Evolutionary conservation across 225 moss, liverwort and hornwort species (phyloP), one percentile per base, ranked within the genome.

Genomic region (Ulota crispa): DNA sequence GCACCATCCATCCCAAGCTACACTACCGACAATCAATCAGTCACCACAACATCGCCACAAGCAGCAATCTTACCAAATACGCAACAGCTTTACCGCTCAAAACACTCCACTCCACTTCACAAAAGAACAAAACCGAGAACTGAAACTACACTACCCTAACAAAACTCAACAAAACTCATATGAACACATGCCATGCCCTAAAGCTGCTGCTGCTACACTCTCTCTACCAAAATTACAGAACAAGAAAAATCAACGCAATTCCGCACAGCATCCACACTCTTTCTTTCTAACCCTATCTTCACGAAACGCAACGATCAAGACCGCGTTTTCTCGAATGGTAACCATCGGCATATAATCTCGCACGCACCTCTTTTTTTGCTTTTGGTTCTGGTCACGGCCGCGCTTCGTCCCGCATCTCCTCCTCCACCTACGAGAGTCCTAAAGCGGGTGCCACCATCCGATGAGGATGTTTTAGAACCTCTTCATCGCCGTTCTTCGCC

Each of bases 81-180:
- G 9, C 41, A 41, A 41, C 9, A 41, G 41, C 41, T 41, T 41
- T 10, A 8, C 41, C 41, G 9, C 41, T 8, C 9, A 10, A 10
- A 41, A 41, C 41, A 41, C 9, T 41, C 41, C 41, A 10, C n/a
- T n/a, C n/a, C n/a, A n/a, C n/a, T n/a, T n/a, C 4, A 15, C 16
- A 6, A 50, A 50, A 50, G 16, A 18, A 47, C 13, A 47, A 50
- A 50, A 50, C 9, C 42, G 37, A n/a, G 64, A 77, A 24, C 47
- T 9, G 6, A 32, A 24, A 65, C 36, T 19, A 26, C 16, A 55
- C 56, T 80, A 83, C 86, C 83, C 86, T 86, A 80, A 86, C 57
- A 43, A 79, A 56, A 24, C n/a, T 68, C 11, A 4, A 47, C 18
- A 70, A 27, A 67, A 64, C 8, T 11, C 18, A 52, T 55, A 56